Percentiles rank a stretch among this genome's conserved stretches.
Evolutionary conservation across 257 asterid species (phyloP).

Genomic region (Fraxinus anomala): DNA sequence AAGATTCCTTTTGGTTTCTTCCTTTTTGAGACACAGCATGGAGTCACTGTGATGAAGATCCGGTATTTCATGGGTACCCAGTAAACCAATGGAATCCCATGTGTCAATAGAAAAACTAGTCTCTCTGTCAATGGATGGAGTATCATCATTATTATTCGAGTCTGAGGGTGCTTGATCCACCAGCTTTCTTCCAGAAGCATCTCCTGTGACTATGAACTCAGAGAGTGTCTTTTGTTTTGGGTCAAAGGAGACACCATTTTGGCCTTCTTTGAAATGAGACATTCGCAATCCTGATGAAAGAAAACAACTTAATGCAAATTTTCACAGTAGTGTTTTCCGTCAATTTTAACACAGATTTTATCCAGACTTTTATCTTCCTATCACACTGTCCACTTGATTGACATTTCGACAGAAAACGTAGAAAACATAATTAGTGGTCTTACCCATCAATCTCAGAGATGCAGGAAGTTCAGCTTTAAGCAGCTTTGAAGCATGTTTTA

Average conservation of each 20-base stretch:
- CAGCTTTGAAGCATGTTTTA: constrained; percentile 82
- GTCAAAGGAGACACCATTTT: constrained; percentile 52
- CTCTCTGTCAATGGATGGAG: constrained; percentile 33
- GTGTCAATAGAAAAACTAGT: constrained; percentile 34
- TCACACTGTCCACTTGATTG: constrained; percentile 10
- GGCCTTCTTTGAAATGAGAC: constrained; percentile 75
- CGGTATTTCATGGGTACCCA: constrained; percentile 31
- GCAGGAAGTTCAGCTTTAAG: constrained; percentile 89
- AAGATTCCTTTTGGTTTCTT: constrained; percentile 30
- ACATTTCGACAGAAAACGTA: background rate
- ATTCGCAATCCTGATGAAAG: constrained; percentile 69
- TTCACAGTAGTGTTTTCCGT: background rate
- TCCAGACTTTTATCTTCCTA: background rate
- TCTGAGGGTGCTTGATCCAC: constrained; percentile 33
- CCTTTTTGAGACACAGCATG: constrained; percentile 27
- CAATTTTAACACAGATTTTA: background rate
- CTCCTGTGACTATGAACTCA: constrained; percentile 53
- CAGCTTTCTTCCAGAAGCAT: constrained; percentile 37
- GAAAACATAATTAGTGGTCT: constrained; percentile 24
- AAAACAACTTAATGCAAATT: constrained; percentile 20
- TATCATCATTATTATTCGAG: constrained; percentile 38
- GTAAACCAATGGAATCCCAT: constrained; percentile 37
- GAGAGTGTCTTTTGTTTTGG: constrained; percentile 84
- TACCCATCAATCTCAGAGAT: constrained; percentile 93
- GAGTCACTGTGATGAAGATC: constrained; percentile 32